Evolutionary conservation across 1,284 basidiomycete species (phyloP).

Genomic region (Stygiomarasmius scandens): DNA sequence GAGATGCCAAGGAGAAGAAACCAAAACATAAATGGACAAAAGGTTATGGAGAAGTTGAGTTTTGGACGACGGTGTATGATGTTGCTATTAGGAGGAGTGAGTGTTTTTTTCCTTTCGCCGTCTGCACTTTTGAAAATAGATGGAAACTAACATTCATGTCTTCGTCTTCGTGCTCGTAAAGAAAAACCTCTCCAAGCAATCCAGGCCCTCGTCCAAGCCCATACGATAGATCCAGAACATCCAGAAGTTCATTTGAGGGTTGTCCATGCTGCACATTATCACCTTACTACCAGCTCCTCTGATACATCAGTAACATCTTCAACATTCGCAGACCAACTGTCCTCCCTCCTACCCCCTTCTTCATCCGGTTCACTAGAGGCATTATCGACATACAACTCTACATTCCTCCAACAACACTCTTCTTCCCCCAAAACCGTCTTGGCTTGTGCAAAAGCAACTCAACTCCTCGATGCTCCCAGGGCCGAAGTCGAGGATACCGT

Average conservation of each 20-base stretch:
- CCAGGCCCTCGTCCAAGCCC: conserved; percentile 67
- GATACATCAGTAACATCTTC: too few species aligned
- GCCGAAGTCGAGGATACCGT: conserved; percentile 64
- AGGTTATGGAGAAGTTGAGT: conserved; percentile 38
- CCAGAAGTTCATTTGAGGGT: conserved; percentile 75
- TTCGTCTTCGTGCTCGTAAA: too few species aligned
- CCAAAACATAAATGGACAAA: too few species aligned
- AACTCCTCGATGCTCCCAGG: conserved; percentile 44
- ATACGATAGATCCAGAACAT: conserved; percentile 56
- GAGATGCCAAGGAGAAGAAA: too few species aligned
- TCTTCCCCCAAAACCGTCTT: conserved; percentile 56
- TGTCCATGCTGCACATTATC: conserved; percentile 73
- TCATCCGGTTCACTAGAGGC: too few species aligned
- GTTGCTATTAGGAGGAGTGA: conserved; percentile 78
- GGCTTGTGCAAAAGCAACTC: conserved; percentile 58
- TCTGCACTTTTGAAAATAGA: neutral
- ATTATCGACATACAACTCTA: conserved; percentile 76
- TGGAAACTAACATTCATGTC: neutral
- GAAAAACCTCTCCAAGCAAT: conserved; percentile 83
- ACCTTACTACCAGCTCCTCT: too few species aligned
- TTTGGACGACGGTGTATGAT: conserved; percentile 81
- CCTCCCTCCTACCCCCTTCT: too few species aligned
- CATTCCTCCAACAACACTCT: conserved; percentile 70
- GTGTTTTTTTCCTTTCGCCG: conserved; percentile 27
- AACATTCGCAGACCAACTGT: too few species aligned